These are phyloP conservation scores for Tricholoma flavovirens DNA, from an alignment of 768 basidiomycete genomes.

Conservation along the genomic window DNA sequence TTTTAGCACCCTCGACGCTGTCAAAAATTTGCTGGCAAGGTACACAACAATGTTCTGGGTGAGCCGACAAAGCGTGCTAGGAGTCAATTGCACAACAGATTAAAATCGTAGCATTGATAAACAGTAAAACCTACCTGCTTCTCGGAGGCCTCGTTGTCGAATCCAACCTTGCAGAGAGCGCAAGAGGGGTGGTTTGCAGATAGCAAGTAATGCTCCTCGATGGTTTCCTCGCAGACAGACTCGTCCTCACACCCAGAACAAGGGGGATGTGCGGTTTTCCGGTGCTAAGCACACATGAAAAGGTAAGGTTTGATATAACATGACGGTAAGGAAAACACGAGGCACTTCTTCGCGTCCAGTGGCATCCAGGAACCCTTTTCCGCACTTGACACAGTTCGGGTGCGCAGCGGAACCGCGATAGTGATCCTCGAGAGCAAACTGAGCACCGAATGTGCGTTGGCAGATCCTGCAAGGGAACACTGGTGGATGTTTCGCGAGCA, in stretches of 20 bases:
- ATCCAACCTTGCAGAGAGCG: neutral
- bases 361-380: slow-evolving; percentile 34
- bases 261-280: slow-evolving; percentile 20
- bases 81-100: neutral
- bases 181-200: slow-evolving; percentile 25
- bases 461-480: slow-evolving; percentile 33
- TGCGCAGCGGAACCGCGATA: slow-evolving; percentile 39
- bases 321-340: neutral
- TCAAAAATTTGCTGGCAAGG: neutral
- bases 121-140: neutral
- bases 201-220: slow-evolving; percentile 32
- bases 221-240: slow-evolving; percentile 28
- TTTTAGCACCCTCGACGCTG: neutral
- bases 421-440: slow-evolving; percentile 38
- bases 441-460: slow-evolving; percentile 27
- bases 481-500: slow-evolving; percentile 33
- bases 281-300: slow-evolving; percentile 23
- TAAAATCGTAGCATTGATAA: neutral
- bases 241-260: slow-evolving; percentile 22
- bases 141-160: neutral
- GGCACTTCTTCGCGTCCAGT: slow-evolving; percentile 28
- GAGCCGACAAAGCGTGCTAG: neutral
- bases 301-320: neutral
- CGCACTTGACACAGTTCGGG: slow-evolving; percentile 41
- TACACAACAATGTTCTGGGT: neutral